Base-by-base conservation (phyloP, 2,329 filamentous ascomycete genomes). In the Trichoderma pleuroti region DNA sequence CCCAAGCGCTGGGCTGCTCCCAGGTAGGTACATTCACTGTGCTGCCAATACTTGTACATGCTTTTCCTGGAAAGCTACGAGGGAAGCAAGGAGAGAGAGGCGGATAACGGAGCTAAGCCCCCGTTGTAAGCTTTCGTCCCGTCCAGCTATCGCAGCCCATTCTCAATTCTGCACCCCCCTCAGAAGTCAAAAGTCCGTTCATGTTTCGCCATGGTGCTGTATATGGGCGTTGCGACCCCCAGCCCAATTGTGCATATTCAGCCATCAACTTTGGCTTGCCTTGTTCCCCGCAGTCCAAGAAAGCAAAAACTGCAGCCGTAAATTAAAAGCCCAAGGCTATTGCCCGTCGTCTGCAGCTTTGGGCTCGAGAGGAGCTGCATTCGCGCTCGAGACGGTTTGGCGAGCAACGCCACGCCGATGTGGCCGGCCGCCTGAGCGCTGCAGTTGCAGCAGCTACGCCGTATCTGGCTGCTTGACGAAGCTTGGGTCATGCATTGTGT, bases 321-420 rank as follows among this genome's bases (percentile, higher is more conserved):
- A 61, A 68, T 68, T 68, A 56, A 42, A 61, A 39, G 16, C 56
- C 52, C 54, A 68, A 68, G n/a, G 46, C 65, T 61, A 68, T 61
- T 61, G 65, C 32, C 65, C 12, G 34, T 61, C 56, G 24, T 60
- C 28, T 61, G 65, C 65, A 68, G 56, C 56, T 68, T 24, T 52
- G 46, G 21, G 65, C n/a, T 49, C 39, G 26, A 61, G 39, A 21
- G 63, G 18, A 8, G 49, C 63, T 66, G 63, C 63, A 66, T 56
- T 21, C 32, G 24, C 63, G 63, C 63, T 52, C 39, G 34, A 61
- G 56, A 36, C 46, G 32, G n/a, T 52, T 60, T 49, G 39, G 36
- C 36, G 36, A 60, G 39, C 42, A 52, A 52, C 65, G 39, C 65
- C 65, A 68, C 56, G 46, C 65, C 56, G 56, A 68, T 68, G 56